These are phyloP conservation scores for Apiospora phragmitis DNA, from an alignment of 2,329 filamentous ascomycete species.

Conservation along the genomic window DNA sequence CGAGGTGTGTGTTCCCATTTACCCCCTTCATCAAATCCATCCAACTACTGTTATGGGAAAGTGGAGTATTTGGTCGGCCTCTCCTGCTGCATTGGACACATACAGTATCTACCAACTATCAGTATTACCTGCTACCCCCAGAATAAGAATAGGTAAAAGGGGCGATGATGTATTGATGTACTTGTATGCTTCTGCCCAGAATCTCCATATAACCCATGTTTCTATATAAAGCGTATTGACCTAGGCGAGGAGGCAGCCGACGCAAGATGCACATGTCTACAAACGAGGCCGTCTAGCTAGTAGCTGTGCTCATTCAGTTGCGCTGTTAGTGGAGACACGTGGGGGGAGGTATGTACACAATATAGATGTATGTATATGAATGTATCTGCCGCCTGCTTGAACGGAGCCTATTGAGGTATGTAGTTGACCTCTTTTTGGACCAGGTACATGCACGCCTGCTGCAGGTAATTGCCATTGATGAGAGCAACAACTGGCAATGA, in stretches of 20 bases:
- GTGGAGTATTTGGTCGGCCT: not conserved
- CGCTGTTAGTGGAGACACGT: constrained; percentile 3
- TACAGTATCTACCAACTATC: not conserved
- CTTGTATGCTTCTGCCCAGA: not conserved
- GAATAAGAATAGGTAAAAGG: not conserved
- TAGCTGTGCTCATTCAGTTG: not conserved
- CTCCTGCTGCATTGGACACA: not conserved
- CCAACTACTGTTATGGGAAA: not conserved
- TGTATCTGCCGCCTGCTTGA: not conserved
- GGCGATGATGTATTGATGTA: not conserved
- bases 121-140: not conserved
- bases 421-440: not conserved
- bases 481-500: not conserved
- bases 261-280: not conserved
- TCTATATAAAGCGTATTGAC: not conserved
- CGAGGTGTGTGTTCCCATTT: not conserved
- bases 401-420: too few relatives aligned
- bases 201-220: not conserved
- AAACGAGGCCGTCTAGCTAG: too few relatives aligned
- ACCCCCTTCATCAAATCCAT: constrained; percentile 1
- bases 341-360: too few relatives aligned
- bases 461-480: not conserved
- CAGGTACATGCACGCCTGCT: not conserved
- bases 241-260: not conserved
- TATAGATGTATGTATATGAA: too few relatives aligned